Percentiles rank a stretch among this genome's conserved stretches.
These are phyloP conservation scores for Plantago coronopus DNA, from an alignment of 305 asterid genomes.

Conservation along the genomic window DNA sequence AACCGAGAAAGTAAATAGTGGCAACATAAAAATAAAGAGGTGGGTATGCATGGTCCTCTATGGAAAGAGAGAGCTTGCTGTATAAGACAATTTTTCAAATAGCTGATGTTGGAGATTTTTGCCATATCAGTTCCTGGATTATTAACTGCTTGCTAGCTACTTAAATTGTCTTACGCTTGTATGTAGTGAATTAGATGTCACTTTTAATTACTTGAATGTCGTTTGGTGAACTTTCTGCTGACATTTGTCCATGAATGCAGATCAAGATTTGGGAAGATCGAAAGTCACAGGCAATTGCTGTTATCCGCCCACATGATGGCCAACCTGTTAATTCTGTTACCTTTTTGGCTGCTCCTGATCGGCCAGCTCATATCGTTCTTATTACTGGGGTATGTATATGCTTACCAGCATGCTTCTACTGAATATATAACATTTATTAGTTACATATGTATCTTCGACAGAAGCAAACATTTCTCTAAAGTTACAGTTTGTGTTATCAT, in stretches of 20 bases:
- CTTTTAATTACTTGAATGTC: constrained; percentile 2
- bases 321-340: constrained; percentile 86
- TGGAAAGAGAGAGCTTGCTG: too few species aligned
- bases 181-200: constrained; percentile 14
- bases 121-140: neutral
- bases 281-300: constrained; percentile 68
- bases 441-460: neutral
- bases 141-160: constrained; percentile 8
- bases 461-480: too few species aligned
- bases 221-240: constrained; percentile 16
- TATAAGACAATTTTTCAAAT: too few species aligned
- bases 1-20: too few species aligned
- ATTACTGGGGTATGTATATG: constrained; percentile 75
- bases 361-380: constrained; percentile 83
- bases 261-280: constrained; percentile 92
- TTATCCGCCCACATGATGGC: constrained; percentile 81
- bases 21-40: too few species aligned
- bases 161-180: neutral
- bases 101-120: neutral
- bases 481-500: too few species aligned
- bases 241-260: constrained; percentile 40
- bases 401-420: neutral
- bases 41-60: too few species aligned
- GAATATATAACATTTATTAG: neutral
- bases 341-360: constrained; percentile 80